Conservation (phyloP, 176 grass and related monocot species). For the Carex pumila region DNA sequence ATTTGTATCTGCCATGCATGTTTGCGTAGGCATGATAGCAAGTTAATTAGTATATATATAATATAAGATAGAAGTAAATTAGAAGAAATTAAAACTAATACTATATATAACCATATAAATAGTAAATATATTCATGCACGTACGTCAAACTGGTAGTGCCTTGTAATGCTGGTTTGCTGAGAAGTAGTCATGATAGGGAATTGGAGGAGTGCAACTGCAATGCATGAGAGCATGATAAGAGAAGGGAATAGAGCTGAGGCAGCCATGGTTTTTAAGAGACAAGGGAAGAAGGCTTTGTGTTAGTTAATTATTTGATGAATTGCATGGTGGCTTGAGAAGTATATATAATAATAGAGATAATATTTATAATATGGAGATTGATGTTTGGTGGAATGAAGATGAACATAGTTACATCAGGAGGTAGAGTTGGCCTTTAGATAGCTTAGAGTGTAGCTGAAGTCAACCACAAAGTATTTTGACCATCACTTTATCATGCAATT, state of each 20-base stretch:
- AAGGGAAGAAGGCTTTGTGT: neutral
- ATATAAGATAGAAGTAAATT: neutral
- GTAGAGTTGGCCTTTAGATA: conserved; percentile 7
- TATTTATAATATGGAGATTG: conserved; percentile 3
- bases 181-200: neutral
- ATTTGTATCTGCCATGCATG: conserved; percentile 28
- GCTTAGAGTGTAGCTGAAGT: conserved; percentile 23
- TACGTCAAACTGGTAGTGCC: conserved; percentile 24
- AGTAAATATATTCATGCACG: neutral
- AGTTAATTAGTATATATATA: neutral
- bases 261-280: conserved; percentile 9
- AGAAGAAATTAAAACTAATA: neutral
- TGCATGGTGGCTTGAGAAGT: neutral
- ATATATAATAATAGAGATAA: conserved; percentile 19
- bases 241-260: neutral
- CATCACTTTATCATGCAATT: neutral
- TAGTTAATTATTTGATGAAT: neutral
- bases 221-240: neutral
- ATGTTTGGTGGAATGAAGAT: conserved; percentile 23
- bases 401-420: conserved; percentile 16
- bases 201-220: neutral
- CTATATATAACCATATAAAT: neutral
- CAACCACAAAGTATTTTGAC: conserved; percentile 6
- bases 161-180: conserved; percentile 12
- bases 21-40: neutral